Evolutionary conservation across 2,329 filamentous ascomycete species (phyloP), one percentile per base, ranked within the genome.

Genomic region (Sphaerulina vaccinii): DNA sequence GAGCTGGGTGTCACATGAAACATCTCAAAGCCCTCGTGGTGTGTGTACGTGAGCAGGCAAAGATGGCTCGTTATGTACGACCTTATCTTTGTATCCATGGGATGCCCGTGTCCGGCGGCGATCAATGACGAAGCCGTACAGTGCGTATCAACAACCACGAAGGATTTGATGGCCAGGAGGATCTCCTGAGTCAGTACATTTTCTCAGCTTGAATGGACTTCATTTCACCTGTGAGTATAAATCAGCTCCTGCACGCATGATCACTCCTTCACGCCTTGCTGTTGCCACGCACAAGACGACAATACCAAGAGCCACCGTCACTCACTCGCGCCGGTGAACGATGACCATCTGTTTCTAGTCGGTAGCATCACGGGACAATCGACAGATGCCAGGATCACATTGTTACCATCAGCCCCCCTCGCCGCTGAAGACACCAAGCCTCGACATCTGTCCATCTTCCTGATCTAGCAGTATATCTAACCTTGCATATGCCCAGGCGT

Each of bases 1-100:
- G 16, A 16, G 35, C 13, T 37, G 37, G 37, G 45, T 49, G 36
- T 49, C 45, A 49, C 45, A 49, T 49, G 45, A 49, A 41, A 24
- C 45, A n/a, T 18, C 18, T 11, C 24, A 10, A 29, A 29, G 16
- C 11, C 16, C 23, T 27, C 13, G 33, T 47, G 33, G 4, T 32
- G 11, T 15, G 35, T 32, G 22, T 21, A 24, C 39, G 15, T 3
- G 9, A 35, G 42, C 39, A 15, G 19, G 19, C 38, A 24, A 24
- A 23, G 38, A n/a, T 16, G 24, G 23, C 5, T 11, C 13, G 35
- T 38, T 6, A 15, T 42, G 21, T 29, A 13, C 39, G 23, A 36
- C 45, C 45, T 39, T 48, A 49, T 33, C 22, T 21, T 1, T 11
- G 24, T 48, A 49, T 33, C 22, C n/a, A 2, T 11, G 24, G 45